These are phyloP conservation scores for Leccinum truebloodii DNA, from an alignment of 768 basidiomycete genomes.

Conservation along the genomic window DNA sequence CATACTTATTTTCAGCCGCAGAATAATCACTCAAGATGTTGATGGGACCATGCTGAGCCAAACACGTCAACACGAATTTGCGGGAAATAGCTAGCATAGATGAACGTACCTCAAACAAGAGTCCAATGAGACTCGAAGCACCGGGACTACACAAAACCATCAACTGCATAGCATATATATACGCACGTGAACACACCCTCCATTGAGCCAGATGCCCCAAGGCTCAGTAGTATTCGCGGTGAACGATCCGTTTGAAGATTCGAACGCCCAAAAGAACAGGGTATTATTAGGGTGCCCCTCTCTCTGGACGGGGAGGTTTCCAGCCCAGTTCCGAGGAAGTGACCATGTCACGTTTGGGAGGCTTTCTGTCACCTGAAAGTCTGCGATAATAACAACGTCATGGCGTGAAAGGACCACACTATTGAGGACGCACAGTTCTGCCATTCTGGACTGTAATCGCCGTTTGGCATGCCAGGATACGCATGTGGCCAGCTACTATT, in stretches of 20 bases:
- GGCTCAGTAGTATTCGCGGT: slow-evolving; percentile 39
- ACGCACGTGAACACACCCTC: slow-evolving; percentile 47
- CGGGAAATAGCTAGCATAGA: background rate
- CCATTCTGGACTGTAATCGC: slow-evolving; percentile 47
- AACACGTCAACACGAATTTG: background rate
- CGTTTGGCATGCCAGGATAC: slow-evolving; percentile 41
- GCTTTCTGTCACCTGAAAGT: slow-evolving; percentile 55
- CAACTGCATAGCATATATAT: background rate
- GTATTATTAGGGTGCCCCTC: slow-evolving; percentile 61
- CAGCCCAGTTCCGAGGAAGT: slow-evolving; percentile 36
- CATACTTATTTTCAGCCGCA: slow-evolving; percentile 48
- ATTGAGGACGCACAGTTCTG: slow-evolving; percentile 49
- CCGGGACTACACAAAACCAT: slow-evolving; percentile 50
- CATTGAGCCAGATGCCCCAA: slow-evolving; percentile 56
- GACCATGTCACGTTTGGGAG: slow-evolving; percentile 61
- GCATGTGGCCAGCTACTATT: slow-evolving; percentile 35
- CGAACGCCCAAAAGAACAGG: slow-evolving; percentile 19
- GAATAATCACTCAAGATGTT: slow-evolving; percentile 51
- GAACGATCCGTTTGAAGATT: slow-evolving; percentile 55
- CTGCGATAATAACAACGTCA: slow-evolving; percentile 31
- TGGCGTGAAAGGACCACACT: background rate
- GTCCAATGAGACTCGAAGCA: slow-evolving; percentile 62
- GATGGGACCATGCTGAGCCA: slow-evolving; percentile 63
- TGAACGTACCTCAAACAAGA: slow-evolving; percentile 56
- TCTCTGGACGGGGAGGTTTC: slow-evolving; percentile 42